phyloP scores from a whole-genome alignment of 2,329 filamentous ascomycete genomes.

The Microcera coccophila region DNA sequence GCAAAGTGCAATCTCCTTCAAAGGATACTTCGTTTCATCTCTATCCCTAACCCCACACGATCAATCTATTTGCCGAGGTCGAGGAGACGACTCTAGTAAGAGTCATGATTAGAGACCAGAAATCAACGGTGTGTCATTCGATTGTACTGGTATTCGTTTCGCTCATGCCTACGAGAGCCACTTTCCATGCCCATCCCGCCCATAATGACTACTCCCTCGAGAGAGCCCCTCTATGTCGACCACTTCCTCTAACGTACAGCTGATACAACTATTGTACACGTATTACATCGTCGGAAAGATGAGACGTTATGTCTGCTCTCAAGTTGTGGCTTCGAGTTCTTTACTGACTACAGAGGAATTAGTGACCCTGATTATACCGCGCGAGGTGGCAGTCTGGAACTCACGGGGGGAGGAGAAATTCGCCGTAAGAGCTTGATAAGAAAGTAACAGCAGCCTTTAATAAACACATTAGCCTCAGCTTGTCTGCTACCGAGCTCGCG shows the following conservation, averaged over 20 bases:
- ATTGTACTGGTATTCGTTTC: constrained; percentile 15
- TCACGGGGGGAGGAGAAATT: constrained; percentile 63
- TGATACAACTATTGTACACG: constrained; percentile 26
- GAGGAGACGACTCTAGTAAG: too few species aligned
- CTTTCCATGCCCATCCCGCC: constrained; percentile 3
- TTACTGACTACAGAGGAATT: constrained; percentile 22
- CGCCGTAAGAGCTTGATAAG: constrained; percentile 64
- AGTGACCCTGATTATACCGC: constrained; percentile 3
- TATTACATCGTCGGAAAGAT: constrained; percentile 8
- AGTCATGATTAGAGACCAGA: too few species aligned
- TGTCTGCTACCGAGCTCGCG: neutral
- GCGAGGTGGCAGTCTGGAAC: constrained; percentile 20
- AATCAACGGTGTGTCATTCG: constrained; percentile 3
- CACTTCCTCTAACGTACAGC: constrained; percentile 28
- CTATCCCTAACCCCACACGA: too few species aligned
- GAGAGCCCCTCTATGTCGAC: too few species aligned
- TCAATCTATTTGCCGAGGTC: too few species aligned
- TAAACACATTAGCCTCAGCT: constrained; percentile 5
- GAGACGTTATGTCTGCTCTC: neutral
- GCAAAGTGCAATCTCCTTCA: too few species aligned
- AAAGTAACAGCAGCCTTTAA: constrained; percentile 60
- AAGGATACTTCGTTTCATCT: too few species aligned
- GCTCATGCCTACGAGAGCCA: neutral
- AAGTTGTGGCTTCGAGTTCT: constrained; percentile 8
- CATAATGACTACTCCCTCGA: constrained; percentile 20